These are phyloP conservation scores for Eremothecium gossypii DNA, from an alignment of 1,139 yeast genomes.

Conservation along the genomic window DNA sequence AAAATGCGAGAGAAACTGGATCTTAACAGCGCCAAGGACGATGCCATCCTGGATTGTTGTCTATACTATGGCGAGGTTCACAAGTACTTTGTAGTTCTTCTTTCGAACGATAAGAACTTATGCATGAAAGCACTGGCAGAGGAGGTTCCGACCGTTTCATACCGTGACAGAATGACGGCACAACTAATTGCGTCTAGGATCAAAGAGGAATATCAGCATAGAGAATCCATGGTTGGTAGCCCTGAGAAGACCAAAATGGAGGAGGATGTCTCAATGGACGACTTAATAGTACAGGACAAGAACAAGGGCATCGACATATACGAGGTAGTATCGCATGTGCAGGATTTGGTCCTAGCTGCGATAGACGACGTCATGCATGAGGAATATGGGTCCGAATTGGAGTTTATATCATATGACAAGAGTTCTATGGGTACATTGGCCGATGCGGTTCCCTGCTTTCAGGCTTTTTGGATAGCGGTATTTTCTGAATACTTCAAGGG, in stretches of 20 bases:
- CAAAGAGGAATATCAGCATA: background rate
- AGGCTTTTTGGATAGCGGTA: constrained; percentile 48
- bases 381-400: constrained; percentile 52
- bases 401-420: constrained; percentile 40
- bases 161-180: constrained; percentile 50
- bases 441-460: constrained; percentile 38
- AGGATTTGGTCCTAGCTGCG: constrained; percentile 12
- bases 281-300: background rate
- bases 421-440: constrained; percentile 31
- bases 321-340: background rate
- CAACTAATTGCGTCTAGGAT: constrained; percentile 41
- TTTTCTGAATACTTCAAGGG: constrained; percentile 41
- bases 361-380: constrained; percentile 45
- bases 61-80: constrained; percentile 44
- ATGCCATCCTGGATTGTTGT: constrained; percentile 81
- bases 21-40: constrained; percentile 48
- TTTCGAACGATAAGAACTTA: constrained; percentile 77
- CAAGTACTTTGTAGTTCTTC: constrained; percentile 45
- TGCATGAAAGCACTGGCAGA: constrained; percentile 70
- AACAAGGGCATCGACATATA: background rate
- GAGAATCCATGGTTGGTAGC: too few relatives aligned
- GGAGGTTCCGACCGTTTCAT: constrained; percentile 60
- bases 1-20: constrained; percentile 45
- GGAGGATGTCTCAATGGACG: too few relatives aligned
- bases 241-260: too few relatives aligned